Percentiles rank a stretch among this genome's conserved stretches.
Evolutionary conservation across 2,329 filamentous ascomycete genomes (phyloP).

Genomic region (Paecilomyces niveus): DNA sequence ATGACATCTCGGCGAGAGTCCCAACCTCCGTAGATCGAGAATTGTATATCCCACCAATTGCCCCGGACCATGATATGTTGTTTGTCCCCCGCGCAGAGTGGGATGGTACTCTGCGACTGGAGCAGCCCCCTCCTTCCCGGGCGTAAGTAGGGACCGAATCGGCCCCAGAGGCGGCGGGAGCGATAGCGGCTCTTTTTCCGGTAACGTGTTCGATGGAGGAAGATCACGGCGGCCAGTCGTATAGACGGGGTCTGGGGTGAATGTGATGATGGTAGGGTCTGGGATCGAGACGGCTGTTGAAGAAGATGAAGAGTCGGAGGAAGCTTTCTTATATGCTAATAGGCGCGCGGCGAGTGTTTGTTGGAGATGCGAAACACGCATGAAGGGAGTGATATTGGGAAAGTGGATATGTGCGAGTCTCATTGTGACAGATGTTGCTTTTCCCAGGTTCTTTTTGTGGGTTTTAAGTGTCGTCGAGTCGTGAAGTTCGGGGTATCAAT

Average conservation of each 20-base stretch:
- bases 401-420: conserved; percentile 56
- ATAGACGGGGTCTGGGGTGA: conserved; percentile 75
- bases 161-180: conserved; percentile 29
- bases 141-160: conserved; percentile 26
- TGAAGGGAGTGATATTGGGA: conserved; percentile 47
- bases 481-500: not conserved
- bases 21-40: conserved; percentile 66
- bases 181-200: conserved; percentile 23
- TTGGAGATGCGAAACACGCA: conserved; percentile 50
- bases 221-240: conserved; percentile 80
- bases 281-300: conserved; percentile 38
- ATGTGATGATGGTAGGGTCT: conserved; percentile 68
- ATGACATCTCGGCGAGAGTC: conserved; percentile 66
- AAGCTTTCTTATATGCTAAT: conserved; percentile 53
- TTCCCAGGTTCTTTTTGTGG: not conserved
- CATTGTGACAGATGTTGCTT: conserved; percentile 26
- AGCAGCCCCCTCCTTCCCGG: conserved; percentile 10
- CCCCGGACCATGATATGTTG: conserved; percentile 91
- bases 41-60: conserved; percentile 91
- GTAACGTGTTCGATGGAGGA: conserved; percentile 29
- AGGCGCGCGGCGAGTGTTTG: conserved; percentile 49
- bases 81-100: conserved; percentile 78
- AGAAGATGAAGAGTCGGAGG: conserved; percentile 11
- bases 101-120: conserved; percentile 56
- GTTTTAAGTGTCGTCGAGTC: not conserved